phyloP scores from a whole-genome alignment of 2,329 filamentous ascomycete genomes.

The Neonectria faginata region DNA sequence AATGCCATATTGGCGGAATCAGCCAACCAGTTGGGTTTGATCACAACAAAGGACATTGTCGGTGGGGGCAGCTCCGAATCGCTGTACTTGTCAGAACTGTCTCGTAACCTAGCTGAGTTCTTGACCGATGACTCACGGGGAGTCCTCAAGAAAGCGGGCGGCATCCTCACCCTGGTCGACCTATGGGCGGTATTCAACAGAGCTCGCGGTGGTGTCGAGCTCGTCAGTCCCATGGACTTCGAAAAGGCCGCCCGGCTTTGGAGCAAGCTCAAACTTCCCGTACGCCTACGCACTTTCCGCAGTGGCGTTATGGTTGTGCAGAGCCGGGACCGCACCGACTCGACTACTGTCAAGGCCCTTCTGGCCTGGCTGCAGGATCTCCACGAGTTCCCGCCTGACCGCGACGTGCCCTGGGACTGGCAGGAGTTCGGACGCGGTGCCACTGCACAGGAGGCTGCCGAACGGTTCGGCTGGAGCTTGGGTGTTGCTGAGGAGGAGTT shows the following conservation, averaged over 20 bases:
- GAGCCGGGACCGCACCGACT: conserved; percentile 86
- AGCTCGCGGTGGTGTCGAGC: conserved; percentile 90
- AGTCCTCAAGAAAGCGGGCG: conserved; percentile 81
- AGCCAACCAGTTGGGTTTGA: conserved; percentile 80
- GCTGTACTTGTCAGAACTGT: conserved; percentile 88
- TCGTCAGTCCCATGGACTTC: conserved; percentile 92
- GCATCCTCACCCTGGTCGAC: conserved; percentile 90
- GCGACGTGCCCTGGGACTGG: conserved; percentile 81
- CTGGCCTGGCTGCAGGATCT: conserved; percentile 82
- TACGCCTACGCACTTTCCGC: conserved; percentile 88
- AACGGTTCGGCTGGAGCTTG: conserved; percentile 95
- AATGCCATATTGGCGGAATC: conserved; percentile 83
- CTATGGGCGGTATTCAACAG: conserved; percentile 96
- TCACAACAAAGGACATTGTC: conserved; percentile 96
- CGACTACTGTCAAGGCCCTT: conserved; percentile 84
- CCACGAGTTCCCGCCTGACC: conserved; percentile 72
- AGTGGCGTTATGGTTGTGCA: conserved; percentile 96
- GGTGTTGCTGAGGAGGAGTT: conserved; percentile 95
- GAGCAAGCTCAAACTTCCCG: conserved; percentile 87
- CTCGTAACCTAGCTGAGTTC: conserved; percentile 88
- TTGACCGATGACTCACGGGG: conserved; percentile 86
- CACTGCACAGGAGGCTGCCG: conserved; percentile 88
- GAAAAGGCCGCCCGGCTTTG: conserved; percentile 89
- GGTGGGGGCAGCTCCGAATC: conserved; percentile 80
- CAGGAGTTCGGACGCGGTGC: conserved; percentile 82